A percentile compares a stretch with the other conserved stretches of the same genome.
Conservation (phyloP, 2,329 filamentous ascomycete genomes). For the Colletotrichum limetticola region DNA sequence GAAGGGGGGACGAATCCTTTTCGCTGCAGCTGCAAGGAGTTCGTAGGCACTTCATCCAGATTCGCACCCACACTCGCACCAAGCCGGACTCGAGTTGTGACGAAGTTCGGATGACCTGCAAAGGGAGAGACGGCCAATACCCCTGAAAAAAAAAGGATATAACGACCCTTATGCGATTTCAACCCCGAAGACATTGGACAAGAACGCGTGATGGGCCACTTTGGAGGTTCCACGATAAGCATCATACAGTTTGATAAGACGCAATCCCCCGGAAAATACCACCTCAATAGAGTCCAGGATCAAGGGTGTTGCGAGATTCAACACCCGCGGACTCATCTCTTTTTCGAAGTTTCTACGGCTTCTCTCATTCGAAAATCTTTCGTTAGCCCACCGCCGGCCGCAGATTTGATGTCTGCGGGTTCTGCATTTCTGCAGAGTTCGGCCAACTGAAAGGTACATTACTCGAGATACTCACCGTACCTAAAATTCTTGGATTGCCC, state of each 20-base stretch:
- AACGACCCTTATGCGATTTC: slow-evolving; percentile 2
- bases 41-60: neutral
- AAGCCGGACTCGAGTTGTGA: slow-evolving; percentile 11
- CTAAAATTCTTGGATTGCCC: neutral
- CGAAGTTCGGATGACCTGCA: slow-evolving; percentile 14
- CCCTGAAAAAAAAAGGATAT: slow-evolving; percentile 14
- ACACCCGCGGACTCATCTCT: slow-evolving; percentile 24
- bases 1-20: neutral
- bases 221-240: neutral
- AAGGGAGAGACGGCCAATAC: slow-evolving; percentile 18
- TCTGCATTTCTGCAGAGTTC: slow-evolving; percentile 2
- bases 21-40: slow-evolving; percentile 27
- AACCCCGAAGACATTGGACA: neutral
- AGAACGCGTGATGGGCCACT: slow-evolving; percentile 11
- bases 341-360: slow-evolving; percentile 7
- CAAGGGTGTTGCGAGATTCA: slow-evolving; percentile 17
- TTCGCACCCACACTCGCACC: neutral
- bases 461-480: slow-evolving; percentile 6
- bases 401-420: neutral
- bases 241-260: slow-evolving; percentile 5
- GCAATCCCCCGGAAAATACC: slow-evolving; percentile 29
- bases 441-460: slow-evolving; percentile 19
- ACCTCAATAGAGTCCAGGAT: slow-evolving; percentile 28
- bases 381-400: neutral
- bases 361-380: neutral